Evolutionary conservation across 2,329 filamentous ascomycete species (phyloP), one percentile per base, ranked within the genome.

Genomic region (Sordariomycetes sp.): DNA sequence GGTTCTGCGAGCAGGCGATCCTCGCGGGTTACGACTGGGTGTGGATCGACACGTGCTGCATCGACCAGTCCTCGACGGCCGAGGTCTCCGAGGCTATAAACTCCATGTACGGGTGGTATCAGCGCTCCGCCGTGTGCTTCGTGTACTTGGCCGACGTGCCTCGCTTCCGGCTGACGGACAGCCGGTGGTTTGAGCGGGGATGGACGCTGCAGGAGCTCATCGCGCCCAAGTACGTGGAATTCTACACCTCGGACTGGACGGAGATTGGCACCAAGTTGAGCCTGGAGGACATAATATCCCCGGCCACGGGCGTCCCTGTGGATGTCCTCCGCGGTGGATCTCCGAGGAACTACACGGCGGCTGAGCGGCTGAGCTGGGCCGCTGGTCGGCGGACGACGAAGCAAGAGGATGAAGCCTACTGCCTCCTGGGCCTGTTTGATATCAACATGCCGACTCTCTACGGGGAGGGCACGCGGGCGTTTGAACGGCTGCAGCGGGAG

Each of bases 401-500:
- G 20, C 63, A 63, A 37, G 67, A 69, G 52, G 67, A 69, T 53
- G 61, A 65, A 20, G 67, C 67, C 6, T 69, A 69, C 46, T 68
- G 63, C n/a, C 63, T 69, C 1, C 8, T 69, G 25, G 67, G 67
- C 2, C 57, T 68, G 7, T 69, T 69, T 54, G 62, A 62, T 32
- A 58, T 69, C 43, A 68, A 68, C 55, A 66, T 69, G 61, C 61
- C 66, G 2, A 60, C 68, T 54, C 59, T 68, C 1, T 69, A 69
- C 16, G 67, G 66, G 7, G 67, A 69, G 52, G 67, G 66, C 1
- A 55, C 28, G 34, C 66, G 61, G 46, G 69, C 71, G 11, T 73
- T 71, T 55, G 56, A 65, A 7, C 64, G 71, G 25, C 60, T 73
- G 1, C 69, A 72, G 58, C 64, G 71, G 53, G 69, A 71, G 25